Evolutionary conservation across 2,329 filamentous ascomycete genomes (phyloP), one percentile per base, ranked within the genome.

Genomic region (Aspergillus sp.): DNA sequence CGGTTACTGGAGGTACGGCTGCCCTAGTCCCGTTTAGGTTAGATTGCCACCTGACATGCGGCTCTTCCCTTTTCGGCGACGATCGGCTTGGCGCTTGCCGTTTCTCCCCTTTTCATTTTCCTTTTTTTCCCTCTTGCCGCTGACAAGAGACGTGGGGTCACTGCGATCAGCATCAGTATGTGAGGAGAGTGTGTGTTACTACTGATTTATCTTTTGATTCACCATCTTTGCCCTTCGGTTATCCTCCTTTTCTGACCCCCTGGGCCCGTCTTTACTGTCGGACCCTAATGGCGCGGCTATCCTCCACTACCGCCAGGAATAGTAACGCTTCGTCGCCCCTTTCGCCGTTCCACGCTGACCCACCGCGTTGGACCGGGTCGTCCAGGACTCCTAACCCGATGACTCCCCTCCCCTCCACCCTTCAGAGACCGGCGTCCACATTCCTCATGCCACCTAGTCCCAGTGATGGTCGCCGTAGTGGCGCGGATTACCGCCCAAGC

Each of bases 391-490:
- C 68, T 57, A 67, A 67, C 57, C 62, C 65, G 56, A 71, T 69
- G 60, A 64, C 66, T 64, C 75, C 74, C 66, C 71, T 68, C 55
- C 71, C 78, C 53, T 71, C 78, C 53, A 81, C 82, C 44, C 57
- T 57, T 59, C 64, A 64, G 52, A 83, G 82, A 78, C 78, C 63
- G 77, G 84, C 52, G 78, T 91, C 90, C 72, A 92, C 93, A 23
- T 96, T 94, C 80, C 88, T 96, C 71, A 95, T 98, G 91, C 89
- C 92, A 17, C 90, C 91, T 71, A 92, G 90, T 64, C 91, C 92
- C 13, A 82, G 88, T 61, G 91, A 90, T 74, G 84, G 83, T 68
- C 83, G 85, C 60, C 77, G 79, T 61, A 81, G 83, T 19, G 83
- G 83, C 61, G 82, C 83, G 58, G 92, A 96, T 65, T 96, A 96